Evolutionary conservation across 2,329 filamentous ascomycete genomes (phyloP).

Genomic region (Endocalyx cinctus): DNA sequence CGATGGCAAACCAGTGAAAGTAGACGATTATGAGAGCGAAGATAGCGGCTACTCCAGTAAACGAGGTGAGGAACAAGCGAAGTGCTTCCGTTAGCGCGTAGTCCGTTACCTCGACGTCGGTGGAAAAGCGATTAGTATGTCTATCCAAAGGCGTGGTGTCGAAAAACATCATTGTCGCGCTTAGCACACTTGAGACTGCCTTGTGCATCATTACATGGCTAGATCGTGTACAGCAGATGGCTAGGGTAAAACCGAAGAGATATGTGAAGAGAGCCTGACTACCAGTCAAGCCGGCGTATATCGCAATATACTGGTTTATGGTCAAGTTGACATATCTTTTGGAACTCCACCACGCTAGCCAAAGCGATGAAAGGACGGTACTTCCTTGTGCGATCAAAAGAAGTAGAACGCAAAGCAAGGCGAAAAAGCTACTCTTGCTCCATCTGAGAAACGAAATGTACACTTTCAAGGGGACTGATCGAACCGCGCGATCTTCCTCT

Average conservation of each 20-base stretch:
- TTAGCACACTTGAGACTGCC: constrained; percentile 46
- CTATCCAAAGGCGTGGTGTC: constrained; percentile 66
- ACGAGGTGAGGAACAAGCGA: constrained; percentile 60
- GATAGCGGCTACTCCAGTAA: constrained; percentile 57
- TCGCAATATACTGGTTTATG: constrained; percentile 54
- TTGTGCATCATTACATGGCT: constrained; percentile 59
- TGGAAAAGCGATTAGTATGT: constrained; percentile 66
- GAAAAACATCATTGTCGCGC: constrained; percentile 52
- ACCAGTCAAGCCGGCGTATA: constrained; percentile 53
- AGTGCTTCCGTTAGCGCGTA: constrained; percentile 62
- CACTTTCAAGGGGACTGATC: constrained; percentile 55
- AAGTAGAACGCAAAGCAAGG: constrained; percentile 48
- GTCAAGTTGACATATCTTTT: constrained; percentile 48
- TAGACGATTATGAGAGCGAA: constrained; percentile 62
- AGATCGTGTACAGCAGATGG: constrained; percentile 54
- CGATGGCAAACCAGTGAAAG: constrained; percentile 64
- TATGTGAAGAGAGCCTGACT: constrained; percentile 53
- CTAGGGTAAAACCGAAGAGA: constrained; percentile 54
- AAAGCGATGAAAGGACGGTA: constrained; percentile 59
- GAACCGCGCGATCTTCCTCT: constrained; percentile 51
- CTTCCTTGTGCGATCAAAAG: constrained; percentile 44
- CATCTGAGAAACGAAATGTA: constrained; percentile 60
- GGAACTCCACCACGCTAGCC: constrained; percentile 65
- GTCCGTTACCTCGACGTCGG: constrained; percentile 66
- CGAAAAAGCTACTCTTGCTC: constrained; percentile 49